Evolutionary conservation across 2,329 filamentous ascomycete species (phyloP), one percentile per base, ranked within the genome.

Genomic region (Calonectria multiphialidica): DNA sequence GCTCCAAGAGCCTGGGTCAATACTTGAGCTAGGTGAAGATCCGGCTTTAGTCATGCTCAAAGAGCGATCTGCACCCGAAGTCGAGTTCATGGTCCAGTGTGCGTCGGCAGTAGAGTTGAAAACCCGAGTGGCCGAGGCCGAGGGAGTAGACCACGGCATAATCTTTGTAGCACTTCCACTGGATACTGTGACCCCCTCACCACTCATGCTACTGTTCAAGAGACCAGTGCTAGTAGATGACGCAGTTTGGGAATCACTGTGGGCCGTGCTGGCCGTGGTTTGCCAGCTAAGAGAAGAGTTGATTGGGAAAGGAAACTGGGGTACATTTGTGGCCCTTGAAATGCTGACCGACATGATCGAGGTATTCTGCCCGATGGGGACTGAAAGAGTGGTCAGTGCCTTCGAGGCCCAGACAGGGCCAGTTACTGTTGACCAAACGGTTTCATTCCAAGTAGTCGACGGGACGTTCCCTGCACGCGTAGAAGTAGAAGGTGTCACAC

Each of bases 91-190:
- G 4, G 53, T 59, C 53, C 53, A 59, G 40, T 40, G 12, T 7
- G 21, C 18, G 28, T 49, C 66, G 40, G 64, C 72, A 16, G 73
- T 72, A 15, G 61, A 63, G 49, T 65, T 72, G 47, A 66, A 53
- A 4, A 62, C 65, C 16, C 23, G 44, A 15, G 57, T 65, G 16
- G 65, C 62, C 71, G 28, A 73, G 53, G 18, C 47, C 69, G 23
- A 37, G 55, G 18, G 44, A 33, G 66, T 30, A 35, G 65, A 16
- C 35, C 62, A 63, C 16, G 63, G 35, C 5, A 66, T 70, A 28
- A 68, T 53, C 21, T 62, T 55, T 21, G 77, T 75, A 8, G 73
- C 75, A 57, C 79, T 80, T 15, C 21, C 44, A 47, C 68, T 77
- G 4, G 77, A 62, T 4, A 69, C 62, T 18, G 75, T 74, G 40